A percentile compares a stretch with the other conserved stretches of the same genome.
Evolutionary conservation across 108 stramenopile genomes (phyloP).

Genomic region (Skeletonema costatum): DNA sequence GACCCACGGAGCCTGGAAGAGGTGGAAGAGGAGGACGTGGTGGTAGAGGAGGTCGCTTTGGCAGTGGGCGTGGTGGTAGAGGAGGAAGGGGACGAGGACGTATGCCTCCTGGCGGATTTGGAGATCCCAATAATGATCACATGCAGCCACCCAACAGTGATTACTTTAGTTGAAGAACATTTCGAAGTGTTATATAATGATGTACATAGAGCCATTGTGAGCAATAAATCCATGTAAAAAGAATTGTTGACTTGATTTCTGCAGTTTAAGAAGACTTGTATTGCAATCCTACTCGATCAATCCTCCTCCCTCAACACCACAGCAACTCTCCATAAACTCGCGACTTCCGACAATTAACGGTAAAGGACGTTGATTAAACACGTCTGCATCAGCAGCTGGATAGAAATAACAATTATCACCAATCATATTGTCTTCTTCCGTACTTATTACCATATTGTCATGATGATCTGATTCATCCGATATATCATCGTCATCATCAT

Average conservation of each 20-base stretch:
- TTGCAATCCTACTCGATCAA: neutral
- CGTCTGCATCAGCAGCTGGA: constrained; percentile 28
- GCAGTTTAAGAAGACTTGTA: too few relatives aligned
- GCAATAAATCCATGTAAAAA: neutral
- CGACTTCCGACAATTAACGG: constrained; percentile 44
- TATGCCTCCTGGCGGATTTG: constrained; percentile 54
- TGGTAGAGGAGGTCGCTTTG: constrained; percentile 33
- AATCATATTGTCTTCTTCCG: constrained; percentile 23
- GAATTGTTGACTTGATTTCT: neutral
- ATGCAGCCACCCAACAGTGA: constrained; percentile 62
- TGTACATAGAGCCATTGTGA: neutral
- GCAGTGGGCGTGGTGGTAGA: constrained; percentile 12
- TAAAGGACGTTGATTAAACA: constrained; percentile 43
- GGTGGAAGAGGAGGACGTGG: constrained; percentile 11
- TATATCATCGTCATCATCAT: neutral
- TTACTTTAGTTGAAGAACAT: constrained; percentile 37
- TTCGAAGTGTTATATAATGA: neutral
- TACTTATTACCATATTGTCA: neutral
- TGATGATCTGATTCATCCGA: neutral
- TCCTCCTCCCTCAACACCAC: neutral
- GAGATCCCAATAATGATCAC: constrained; percentile 85
- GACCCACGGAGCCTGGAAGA: constrained; percentile 52
- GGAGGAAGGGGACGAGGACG: constrained; percentile 28
- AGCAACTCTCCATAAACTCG: constrained; percentile 48
- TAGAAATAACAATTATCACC: constrained; percentile 41